Evolutionary conservation across 1,139 yeast genomes (phyloP).

Genomic region (Yamadazyma membranifaciens): DNA sequence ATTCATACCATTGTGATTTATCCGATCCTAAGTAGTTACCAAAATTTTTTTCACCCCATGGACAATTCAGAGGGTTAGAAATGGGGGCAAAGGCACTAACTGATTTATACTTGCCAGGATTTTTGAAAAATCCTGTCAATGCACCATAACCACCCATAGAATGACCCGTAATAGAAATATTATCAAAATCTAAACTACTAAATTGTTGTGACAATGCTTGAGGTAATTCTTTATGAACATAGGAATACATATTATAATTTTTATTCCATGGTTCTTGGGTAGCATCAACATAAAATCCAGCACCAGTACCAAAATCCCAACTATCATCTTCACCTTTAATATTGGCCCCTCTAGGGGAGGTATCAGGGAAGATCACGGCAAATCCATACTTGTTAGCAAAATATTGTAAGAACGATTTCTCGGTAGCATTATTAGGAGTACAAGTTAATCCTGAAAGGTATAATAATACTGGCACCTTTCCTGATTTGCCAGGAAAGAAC

Average conservation of each 20-base stretch:
- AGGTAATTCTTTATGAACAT: slow-evolving; percentile 75
- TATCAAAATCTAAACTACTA: slow-evolving; percentile 51
- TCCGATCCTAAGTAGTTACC: slow-evolving; percentile 71
- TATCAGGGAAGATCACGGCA: slow-evolving; percentile 91
- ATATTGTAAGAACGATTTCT: slow-evolving; percentile 85
- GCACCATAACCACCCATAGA: slow-evolving; percentile 99
- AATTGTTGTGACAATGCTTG: slow-evolving; percentile 44
- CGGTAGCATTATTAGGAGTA: slow-evolving; percentile 92
- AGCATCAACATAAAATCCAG: slow-evolving; percentile 92
- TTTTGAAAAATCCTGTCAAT: slow-evolving; percentile 66
- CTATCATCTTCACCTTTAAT: slow-evolving; percentile 78
- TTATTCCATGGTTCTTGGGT: slow-evolving; percentile 66
- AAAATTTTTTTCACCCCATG: slow-evolving; percentile 86
- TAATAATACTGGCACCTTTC: slow-evolving; percentile 65
- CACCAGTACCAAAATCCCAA: slow-evolving; percentile 93
- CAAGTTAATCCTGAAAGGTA: slow-evolving; percentile 92
- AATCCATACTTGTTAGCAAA: slow-evolving; percentile 81
- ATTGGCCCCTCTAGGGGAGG: slow-evolving; percentile 94
- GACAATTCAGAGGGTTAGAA: slow-evolving; percentile 68
- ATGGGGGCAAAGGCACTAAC: slow-evolving; percentile 94
- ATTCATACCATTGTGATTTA: slow-evolving; percentile 58
- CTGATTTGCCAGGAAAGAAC: slow-evolving; percentile 46
- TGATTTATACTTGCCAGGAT: slow-evolving; percentile 73
- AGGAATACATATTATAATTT: slow-evolving; percentile 84
- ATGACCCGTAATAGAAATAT: slow-evolving; percentile 82